Conservation (phyloP, 1,284 basidiomycete genomes). For the Ceratobasidium sp. region DNA sequence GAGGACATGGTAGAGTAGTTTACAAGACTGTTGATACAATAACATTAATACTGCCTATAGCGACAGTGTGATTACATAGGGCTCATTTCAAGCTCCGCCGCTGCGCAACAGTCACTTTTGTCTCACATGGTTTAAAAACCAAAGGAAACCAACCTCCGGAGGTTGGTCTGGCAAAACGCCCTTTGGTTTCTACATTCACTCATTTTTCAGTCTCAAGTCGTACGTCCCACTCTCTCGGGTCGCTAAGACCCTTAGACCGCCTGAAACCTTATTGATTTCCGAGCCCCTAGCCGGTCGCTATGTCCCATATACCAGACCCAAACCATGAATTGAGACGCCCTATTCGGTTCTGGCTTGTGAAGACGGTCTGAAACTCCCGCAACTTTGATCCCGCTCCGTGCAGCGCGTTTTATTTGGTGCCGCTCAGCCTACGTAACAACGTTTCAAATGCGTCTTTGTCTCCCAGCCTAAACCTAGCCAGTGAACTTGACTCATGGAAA, state of each 20-base stretch:
- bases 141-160: not conserved
- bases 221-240: not conserved
- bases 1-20: not conserved
- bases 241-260: not conserved
- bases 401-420: too few relatives aligned
- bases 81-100: not conserved
- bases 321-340: too few relatives aligned
- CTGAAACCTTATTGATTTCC: not conserved
- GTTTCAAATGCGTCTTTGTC: too few relatives aligned
- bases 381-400: too few relatives aligned
- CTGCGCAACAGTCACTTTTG: not conserved
- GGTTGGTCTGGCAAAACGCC: not conserved
- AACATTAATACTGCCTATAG: too few relatives aligned
- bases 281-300: too few relatives aligned
- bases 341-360: too few relatives aligned
- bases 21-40: not conserved
- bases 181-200: not conserved
- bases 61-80: not conserved
- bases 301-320: too few relatives aligned
- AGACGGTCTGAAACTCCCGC: too few relatives aligned
- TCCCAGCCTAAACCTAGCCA: too few relatives aligned
- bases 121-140: not conserved
- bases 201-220: not conserved
- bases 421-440: too few relatives aligned
- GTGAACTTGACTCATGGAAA: too few relatives aligned